These are phyloP conservation scores for Botrytis hyacinthi DNA, from an alignment of 2,329 filamentous ascomycete species.

Conservation along the genomic window DNA sequence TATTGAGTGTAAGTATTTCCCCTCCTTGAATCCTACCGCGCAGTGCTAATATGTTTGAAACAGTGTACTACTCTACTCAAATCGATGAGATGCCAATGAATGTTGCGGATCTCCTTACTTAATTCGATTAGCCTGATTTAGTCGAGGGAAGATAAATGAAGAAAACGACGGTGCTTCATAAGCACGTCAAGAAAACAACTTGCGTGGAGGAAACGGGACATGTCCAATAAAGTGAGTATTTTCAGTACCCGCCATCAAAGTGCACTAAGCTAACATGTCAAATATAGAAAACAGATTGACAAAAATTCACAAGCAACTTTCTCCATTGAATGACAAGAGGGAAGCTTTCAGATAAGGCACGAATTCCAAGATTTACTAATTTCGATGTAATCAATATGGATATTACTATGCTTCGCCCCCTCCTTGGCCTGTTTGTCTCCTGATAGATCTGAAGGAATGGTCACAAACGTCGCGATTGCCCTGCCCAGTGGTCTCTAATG, in stretches of 20 bases:
- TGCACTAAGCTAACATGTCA: background rate
- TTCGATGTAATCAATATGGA: background rate
- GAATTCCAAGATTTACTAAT: background rate
- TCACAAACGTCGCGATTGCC: background rate
- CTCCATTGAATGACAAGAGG: background rate
- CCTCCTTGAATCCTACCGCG: background rate
- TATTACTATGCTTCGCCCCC: background rate
- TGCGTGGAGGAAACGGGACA: constrained; percentile 37
- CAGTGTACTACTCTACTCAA: constrained; percentile 73
- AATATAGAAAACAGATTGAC: constrained; percentile 10
- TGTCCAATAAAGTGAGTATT: constrained; percentile 31
- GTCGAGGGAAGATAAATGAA: background rate
- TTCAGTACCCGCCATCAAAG: no score
- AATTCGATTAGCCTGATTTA: constrained; percentile 17
- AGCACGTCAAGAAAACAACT: constrained; percentile 28
- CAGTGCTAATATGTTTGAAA: background rate
- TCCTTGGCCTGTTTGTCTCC: background rate
- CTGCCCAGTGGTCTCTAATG: background rate
- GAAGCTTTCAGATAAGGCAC: background rate
- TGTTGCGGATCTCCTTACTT: constrained; percentile 46
- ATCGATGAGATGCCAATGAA: constrained; percentile 85
- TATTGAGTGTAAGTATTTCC: constrained; percentile 72
- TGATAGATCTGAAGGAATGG: background rate
- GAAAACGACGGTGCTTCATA: constrained; percentile 22
- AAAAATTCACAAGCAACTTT: background rate